Evolutionary conservation across 164 flowering plant genomes (phyloP).

Genomic region (Nymphaea thermarum): DNA sequence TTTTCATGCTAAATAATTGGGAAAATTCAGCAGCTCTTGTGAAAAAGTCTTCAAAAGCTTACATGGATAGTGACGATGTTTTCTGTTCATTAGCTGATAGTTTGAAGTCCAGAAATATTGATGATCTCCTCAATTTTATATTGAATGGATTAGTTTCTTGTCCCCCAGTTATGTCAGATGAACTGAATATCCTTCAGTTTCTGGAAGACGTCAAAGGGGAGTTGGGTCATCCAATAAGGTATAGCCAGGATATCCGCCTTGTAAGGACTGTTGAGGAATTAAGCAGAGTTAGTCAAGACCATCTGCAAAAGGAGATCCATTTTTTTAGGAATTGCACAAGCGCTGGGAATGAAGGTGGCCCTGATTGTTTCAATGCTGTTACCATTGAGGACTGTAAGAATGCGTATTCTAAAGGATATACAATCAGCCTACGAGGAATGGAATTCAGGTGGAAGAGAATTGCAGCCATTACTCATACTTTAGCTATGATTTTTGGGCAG

Average conservation of each 20-base stretch:
- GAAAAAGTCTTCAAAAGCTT: conserved; percentile 9
- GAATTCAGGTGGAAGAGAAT: conserved; percentile 48
- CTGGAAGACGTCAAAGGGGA: conserved; percentile 32
- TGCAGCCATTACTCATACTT: conserved; percentile 41
- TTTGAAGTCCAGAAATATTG: conserved; percentile 14
- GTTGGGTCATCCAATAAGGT: conserved; percentile 43
- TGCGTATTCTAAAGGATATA: conserved; percentile 51
- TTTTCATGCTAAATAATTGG: conserved; percentile 41
- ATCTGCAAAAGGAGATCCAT: conserved; percentile 34
- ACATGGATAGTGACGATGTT: conserved; percentile 12
- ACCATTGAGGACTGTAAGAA: conserved; percentile 34
- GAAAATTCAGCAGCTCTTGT: conserved; percentile 43
- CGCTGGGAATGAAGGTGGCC: conserved; percentile 4
- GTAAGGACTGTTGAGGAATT: conserved; percentile 27
- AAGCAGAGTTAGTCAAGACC: conserved; percentile 1
- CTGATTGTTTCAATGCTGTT: conserved; percentile 10
- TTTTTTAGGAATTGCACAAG: conserved; percentile 18
- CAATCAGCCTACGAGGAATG: conserved; percentile 71
- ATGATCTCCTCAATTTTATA: conserved; percentile 25
- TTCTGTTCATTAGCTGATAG: conserved; percentile 21
- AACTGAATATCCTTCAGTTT: conserved; percentile 38
- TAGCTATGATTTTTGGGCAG: conserved; percentile 64
- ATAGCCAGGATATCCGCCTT: conserved; percentile 60
- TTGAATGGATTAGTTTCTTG: conserved; percentile 45
- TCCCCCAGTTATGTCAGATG: conserved; percentile 60